Conservation (phyloP, 164 flowering plant species). For the Stephania yunnanensis region DNA sequence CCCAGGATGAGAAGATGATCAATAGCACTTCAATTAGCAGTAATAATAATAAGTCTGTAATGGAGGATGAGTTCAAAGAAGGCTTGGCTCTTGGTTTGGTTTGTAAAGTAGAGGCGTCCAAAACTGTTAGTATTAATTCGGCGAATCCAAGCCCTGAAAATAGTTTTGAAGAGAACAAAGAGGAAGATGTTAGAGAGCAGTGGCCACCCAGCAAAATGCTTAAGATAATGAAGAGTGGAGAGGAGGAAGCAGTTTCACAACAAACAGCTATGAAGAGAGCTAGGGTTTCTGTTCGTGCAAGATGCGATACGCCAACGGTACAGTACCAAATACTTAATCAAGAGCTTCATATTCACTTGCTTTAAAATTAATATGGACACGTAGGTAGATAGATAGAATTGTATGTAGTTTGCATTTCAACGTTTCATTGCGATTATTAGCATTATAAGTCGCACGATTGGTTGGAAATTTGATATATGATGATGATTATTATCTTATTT, state of each 20-base stretch:
- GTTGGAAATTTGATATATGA: too few relatives aligned
- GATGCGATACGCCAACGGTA: conserved; percentile 84
- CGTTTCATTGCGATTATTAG: too few relatives aligned
- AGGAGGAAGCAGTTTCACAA: conserved; percentile 41
- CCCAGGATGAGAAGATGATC: conserved; percentile 25
- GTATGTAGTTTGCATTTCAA: too few relatives aligned
- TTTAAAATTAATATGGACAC: too few relatives aligned
- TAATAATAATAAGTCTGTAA: conserved; percentile 11
- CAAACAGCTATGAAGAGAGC: conserved; percentile 59
- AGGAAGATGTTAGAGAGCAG: conserved; percentile 27
- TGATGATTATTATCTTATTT: too few relatives aligned
- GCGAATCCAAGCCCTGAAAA: conserved; percentile 29
- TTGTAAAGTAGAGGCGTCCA: conserved; percentile 25
- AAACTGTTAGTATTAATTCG: not conserved
- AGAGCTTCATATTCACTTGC: too few relatives aligned
- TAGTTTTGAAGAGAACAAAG: conserved; percentile 36
- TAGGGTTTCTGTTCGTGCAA: conserved; percentile 79
- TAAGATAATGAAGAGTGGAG: conserved; percentile 39
- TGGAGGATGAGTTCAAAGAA: conserved; percentile 23
- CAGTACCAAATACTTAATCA: conserved; percentile 14
- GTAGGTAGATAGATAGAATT: too few relatives aligned
- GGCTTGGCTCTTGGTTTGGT: conserved; percentile 41
- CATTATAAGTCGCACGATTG: too few relatives aligned
- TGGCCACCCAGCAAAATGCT: conserved; percentile 49
- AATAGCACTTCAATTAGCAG: not conserved